Evolutionary conservation across 192 early-diverging fungal species (phyloP).

Genomic region (Coemansia furcata): DNA sequence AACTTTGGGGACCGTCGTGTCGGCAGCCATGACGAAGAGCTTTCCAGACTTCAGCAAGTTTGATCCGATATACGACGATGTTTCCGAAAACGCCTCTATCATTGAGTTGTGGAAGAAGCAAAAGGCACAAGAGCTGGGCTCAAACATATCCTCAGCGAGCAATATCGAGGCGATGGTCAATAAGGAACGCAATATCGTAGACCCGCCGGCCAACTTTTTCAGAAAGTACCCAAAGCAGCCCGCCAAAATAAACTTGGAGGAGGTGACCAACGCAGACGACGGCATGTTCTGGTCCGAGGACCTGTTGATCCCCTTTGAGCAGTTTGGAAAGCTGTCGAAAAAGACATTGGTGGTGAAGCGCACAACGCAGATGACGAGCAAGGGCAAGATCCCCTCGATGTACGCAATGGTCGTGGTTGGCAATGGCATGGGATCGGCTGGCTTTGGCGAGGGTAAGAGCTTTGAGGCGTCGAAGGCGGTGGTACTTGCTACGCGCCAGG

Average conservation of each 20-base stretch:
- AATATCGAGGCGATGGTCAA: conserved; percentile 18
- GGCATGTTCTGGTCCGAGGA: conserved; percentile 50
- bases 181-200: conserved; percentile 33
- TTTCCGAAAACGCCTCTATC: conserved; percentile 40
- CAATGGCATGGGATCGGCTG: conserved; percentile 85
- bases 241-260: conserved; percentile 5
- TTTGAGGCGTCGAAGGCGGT: conserved; percentile 76
- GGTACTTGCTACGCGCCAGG: conserved; percentile 80
- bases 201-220: conserved; percentile 10
- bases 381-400: conserved; percentile 77
- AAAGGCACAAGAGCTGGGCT: conserved; percentile 33
- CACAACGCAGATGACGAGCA: conserved; percentile 74
- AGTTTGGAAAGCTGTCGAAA: conserved; percentile 62
- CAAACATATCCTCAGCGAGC: conserved; percentile 5
- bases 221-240: conserved; percentile 21
- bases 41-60: conserved; percentile 34
- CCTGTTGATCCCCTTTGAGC: conserved; percentile 55
- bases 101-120: conserved; percentile 50
- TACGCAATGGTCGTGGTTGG: conserved; percentile 95
- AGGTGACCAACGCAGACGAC: conserved; percentile 10
- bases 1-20: background rate
- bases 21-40: conserved; percentile 3
- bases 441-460: conserved; percentile 90
- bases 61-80: conserved; percentile 44
- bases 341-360: conserved; percentile 71